phyloP scores from a whole-genome alignment of 2,329 filamentous ascomycete species.

The Curvularia verruculosa region DNA sequence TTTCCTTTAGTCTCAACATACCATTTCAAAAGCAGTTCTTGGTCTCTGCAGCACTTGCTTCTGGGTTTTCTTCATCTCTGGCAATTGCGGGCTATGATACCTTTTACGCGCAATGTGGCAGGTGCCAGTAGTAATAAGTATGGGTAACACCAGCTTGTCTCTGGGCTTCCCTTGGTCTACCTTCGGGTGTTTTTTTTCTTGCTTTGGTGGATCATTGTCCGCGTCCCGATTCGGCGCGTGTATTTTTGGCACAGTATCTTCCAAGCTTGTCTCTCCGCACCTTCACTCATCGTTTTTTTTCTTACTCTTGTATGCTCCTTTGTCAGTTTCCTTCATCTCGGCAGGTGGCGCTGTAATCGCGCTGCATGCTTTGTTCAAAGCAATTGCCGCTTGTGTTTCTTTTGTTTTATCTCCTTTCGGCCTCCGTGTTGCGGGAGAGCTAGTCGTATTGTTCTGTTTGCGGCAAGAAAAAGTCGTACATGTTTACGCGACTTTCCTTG shows the following conservation, averaged over 20 bases:
- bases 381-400: slow-evolving; percentile 1
- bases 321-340: slow-evolving; percentile 7
- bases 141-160: slow-evolving; percentile 17
- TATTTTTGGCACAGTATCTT: slow-evolving; percentile 8
- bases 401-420: neutral
- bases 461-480: slow-evolving; percentile 2
- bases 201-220: slow-evolving; percentile 7
- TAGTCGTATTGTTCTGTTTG: slow-evolving; percentile 14
- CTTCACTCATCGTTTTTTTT: slow-evolving; percentile 8
- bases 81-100: slow-evolving; percentile 24
- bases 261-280: slow-evolving; percentile 7
- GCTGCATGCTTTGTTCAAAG: slow-evolving; percentile 4
- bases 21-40: slow-evolving; percentile 29
- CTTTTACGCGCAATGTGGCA: slow-evolving; percentile 30
- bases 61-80: slow-evolving; percentile 18
- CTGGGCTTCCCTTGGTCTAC: slow-evolving; percentile 18
- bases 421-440: slow-evolving; percentile 2
- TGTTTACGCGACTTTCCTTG: slow-evolving; percentile 11
- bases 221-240: slow-evolving; percentile 11
- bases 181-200: slow-evolving; percentile 24
- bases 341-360: neutral
- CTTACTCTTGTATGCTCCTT: neutral
- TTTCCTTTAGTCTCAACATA: slow-evolving; percentile 24
- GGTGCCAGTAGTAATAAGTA: slow-evolving; percentile 32
- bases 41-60: slow-evolving; percentile 17